These are phyloP conservation scores for Fragaria vesca DNA, from an alignment of 306 rosid species.

Conservation along the genomic window DNA sequence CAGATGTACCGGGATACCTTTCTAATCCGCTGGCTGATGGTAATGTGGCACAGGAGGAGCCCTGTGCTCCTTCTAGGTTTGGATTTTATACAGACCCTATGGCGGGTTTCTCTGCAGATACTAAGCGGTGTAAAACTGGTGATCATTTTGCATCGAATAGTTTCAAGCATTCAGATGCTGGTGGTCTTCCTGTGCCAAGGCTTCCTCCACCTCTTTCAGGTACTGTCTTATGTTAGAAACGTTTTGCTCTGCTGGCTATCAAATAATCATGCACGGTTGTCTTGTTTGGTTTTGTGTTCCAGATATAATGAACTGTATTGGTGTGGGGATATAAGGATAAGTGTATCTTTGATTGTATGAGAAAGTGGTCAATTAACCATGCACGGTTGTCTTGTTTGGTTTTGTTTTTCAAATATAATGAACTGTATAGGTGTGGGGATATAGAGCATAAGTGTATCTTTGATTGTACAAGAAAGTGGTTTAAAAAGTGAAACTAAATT, in stretches of 20 bases:
- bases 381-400: background rate
- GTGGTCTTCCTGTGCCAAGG: conserved; percentile 29
- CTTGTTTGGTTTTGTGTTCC: too few relatives aligned
- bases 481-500: background rate
- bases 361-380: background rate
- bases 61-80: conserved; percentile 61
- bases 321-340: background rate
- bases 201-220: conserved; percentile 48
- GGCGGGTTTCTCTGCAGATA: conserved; percentile 72
- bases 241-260: background rate
- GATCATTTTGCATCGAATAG: conserved; percentile 30
- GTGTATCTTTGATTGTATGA: background rate
- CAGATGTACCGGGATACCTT: conserved; percentile 45
- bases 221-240: conserved; percentile 16
- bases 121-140: conserved; percentile 30
- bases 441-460: background rate
- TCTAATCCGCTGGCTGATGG: conserved; percentile 70
- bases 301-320: background rate
- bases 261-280: background rate
- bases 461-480: background rate
- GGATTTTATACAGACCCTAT: conserved; percentile 87
- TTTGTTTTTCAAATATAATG: background rate
- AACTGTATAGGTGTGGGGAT: background rate
- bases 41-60: conserved; percentile 31
- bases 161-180: conserved; percentile 38